phyloP scores from a whole-genome alignment of 2,329 filamentous ascomycete genomes.

The Fusarium oligoseptatum region DNA sequence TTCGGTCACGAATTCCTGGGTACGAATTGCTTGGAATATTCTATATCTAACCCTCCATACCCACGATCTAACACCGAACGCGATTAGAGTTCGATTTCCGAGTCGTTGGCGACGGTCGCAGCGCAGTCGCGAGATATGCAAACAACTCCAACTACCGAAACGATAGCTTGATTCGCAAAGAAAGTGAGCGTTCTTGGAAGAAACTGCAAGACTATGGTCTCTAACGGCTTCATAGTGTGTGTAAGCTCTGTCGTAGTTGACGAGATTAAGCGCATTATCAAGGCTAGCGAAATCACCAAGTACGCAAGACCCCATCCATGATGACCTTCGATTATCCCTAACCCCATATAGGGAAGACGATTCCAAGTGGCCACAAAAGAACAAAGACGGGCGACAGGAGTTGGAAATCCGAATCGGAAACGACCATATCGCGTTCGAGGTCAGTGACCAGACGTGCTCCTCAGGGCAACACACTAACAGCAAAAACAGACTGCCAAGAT shows the following conservation, averaged over 20 bases:
- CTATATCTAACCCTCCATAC: background rate
- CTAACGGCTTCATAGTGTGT: conserved; percentile 77
- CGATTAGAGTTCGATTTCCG: conserved; percentile 92
- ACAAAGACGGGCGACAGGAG: conserved; percentile 97
- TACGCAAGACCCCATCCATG: conserved; percentile 57
- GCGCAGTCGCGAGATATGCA: conserved; percentile 94
- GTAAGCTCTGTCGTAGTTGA: conserved; percentile 91
- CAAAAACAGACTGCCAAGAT: conserved; percentile 90
- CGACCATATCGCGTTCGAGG: conserved; percentile 98
- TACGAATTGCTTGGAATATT: conserved; percentile 53
- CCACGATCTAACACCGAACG: conserved; percentile 14
- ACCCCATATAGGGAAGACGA: conserved; percentile 84
- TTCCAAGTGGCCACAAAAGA: conserved; percentile 98
- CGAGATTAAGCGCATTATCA: conserved; percentile 97
- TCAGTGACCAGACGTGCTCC: conserved; percentile 54
- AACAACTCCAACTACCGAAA: conserved; percentile 99
- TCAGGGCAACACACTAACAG: conserved; percentile 25
- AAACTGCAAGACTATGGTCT: background rate
- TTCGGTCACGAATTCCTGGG: conserved; percentile 99
- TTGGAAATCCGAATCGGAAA: conserved; percentile 93
- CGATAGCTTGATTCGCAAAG: conserved; percentile 98
- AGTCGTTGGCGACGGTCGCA: conserved; percentile 90
- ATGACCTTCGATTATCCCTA: conserved; percentile 21
- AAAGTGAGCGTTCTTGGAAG: conserved; percentile 76
- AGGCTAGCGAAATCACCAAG: conserved; percentile 98